Conservation (phyloP, 148 eudicot genomes). For the Rhododendron simsii region DNA sequence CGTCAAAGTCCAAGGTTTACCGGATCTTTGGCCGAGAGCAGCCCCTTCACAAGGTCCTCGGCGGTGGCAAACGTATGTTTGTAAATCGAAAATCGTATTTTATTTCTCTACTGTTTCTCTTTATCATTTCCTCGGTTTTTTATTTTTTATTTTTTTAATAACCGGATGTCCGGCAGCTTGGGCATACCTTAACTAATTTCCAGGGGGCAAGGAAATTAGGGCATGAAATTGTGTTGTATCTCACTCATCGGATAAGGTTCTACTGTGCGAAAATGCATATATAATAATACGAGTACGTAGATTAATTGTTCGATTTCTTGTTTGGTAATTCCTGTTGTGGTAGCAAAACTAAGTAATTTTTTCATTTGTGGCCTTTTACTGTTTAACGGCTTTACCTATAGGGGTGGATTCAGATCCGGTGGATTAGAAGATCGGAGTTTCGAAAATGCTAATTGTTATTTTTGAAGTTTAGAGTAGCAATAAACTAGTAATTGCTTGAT, state of each 20-base stretch:
- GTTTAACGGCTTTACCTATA: neutral
- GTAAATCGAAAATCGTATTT: neutral
- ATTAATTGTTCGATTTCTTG: neutral
- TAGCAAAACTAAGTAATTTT: neutral
- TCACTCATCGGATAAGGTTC: neutral
- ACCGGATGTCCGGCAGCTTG: neutral
- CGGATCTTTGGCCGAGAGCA: conserved; percentile 62
- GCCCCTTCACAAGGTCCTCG: conserved; percentile 72
- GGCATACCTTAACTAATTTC: neutral
- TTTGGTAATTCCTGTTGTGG: neutral
- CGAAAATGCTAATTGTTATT: neutral
- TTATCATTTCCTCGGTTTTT: neutral
- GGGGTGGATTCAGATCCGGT: conserved; percentile 15
- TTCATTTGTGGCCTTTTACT: neutral
- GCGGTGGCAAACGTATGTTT: conserved; percentile 74
- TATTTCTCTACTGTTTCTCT: neutral
- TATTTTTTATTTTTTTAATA: neutral
- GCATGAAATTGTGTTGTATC: neutral
- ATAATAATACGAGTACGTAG: neutral
- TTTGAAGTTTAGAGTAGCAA: neutral
- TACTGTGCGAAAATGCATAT: too few species aligned
- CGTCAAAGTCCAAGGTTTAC: conserved; percentile 44
- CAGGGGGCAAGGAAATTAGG: neutral
- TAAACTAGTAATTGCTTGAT: neutral
- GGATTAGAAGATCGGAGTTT: neutral